Percentiles rank a stretch among this genome's conserved stretches.
Conservation (phyloP, 192 early-diverging fungal species). For the Coemansia sp. region DNA sequence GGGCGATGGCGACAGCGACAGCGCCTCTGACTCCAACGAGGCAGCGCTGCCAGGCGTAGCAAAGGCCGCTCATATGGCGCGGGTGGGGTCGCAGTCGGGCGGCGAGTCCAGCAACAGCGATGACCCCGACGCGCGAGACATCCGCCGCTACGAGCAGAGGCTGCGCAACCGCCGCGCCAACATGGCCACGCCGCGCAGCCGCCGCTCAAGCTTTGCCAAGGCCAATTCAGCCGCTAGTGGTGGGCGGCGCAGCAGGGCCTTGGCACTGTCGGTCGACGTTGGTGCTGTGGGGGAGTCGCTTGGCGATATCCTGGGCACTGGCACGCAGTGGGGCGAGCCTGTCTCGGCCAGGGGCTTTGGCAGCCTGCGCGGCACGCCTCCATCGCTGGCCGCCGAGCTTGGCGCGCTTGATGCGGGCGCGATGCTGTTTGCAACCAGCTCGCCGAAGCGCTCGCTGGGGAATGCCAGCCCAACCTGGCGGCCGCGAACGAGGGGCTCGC, state of each 20-base stretch:
- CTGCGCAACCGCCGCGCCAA: constrained; percentile 24
- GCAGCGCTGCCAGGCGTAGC: not conserved
- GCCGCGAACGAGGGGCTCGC: constrained; percentile 23
- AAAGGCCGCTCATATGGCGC: not conserved
- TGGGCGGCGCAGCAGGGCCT: constrained; percentile 7
- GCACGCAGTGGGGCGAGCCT: constrained; percentile 39
- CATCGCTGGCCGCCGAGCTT: constrained; percentile 35
- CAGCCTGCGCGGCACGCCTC: constrained; percentile 14
- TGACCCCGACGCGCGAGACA: constrained; percentile 36
- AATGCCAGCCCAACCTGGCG: constrained; percentile 1
- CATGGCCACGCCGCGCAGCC: constrained; percentile 20
- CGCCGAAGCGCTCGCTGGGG: constrained; percentile 16
- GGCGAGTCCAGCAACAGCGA: constrained; percentile 7
- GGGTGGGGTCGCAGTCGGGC: not conserved
- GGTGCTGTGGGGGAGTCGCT: constrained; percentile 31
- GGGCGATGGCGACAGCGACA: not conserved
- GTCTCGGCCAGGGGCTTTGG: constrained; percentile 20
- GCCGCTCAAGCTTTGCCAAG: not conserved
- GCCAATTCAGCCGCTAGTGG: not conserved
- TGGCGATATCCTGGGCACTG: constrained; percentile 41
- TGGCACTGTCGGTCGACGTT: constrained; percentile 25
- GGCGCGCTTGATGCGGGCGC: constrained; percentile 5
- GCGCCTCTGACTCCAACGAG: not conserved
- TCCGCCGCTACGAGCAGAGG: constrained; percentile 36
- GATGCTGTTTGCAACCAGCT: constrained; percentile 5